Base-by-base conservation (phyloP, 2,329 filamentous ascomycete genomes). In the Tolypocladium ovalisporum region DNA sequence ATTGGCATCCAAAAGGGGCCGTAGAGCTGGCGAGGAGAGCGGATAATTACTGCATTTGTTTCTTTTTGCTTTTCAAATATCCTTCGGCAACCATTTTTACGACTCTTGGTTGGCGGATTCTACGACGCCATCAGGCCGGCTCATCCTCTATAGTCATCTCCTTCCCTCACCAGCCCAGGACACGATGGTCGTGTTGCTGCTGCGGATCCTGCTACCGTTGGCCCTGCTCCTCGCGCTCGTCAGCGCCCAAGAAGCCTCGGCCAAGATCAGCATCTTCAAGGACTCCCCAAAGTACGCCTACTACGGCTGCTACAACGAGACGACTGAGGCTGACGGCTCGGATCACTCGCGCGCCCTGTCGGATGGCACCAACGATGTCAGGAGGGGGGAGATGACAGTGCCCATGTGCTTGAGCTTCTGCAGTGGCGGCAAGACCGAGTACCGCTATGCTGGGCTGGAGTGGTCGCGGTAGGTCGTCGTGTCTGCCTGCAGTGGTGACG, bases 291-390 rank as follows among this genome's bases (percentile, higher is more conserved):
- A 63, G 51, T 84, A 82, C 69, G 60, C 56, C 19, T 84, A 84
- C 68, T 65, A 69, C n/a, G 82, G 82, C 57, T 85, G 82, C 71
- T 84, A 71, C 70, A 81, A 82, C 62, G 82, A 85, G 65, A 83
- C 81, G 2, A 76, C 73, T n/a, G 70, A 71, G 42, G 64, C 79
- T 17, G 59, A 68, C 17, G 67, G 69, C 59, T 73, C 78, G 5
- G 71, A 71, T 34, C 52, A 66, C 59, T 54, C 75, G 73, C 63
- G 79, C 74, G 79, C 81, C 19, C 71, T 85, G 5, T 62, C 68
- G 24, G 74, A 71, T 52, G 76, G 76, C 52, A 65, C 64, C 52
- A 72, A 73, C 61, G 66, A 73, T 57, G 72, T 76, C 44, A 61
- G 65, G 19, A 64, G 71, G 12, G 76, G 73, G 56, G 69, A 70